These are phyloP conservation scores for Cutaneotrichosporon daszewskae DNA, from an alignment of 1,284 basidiomycete species.

Conservation along the genomic window DNA sequence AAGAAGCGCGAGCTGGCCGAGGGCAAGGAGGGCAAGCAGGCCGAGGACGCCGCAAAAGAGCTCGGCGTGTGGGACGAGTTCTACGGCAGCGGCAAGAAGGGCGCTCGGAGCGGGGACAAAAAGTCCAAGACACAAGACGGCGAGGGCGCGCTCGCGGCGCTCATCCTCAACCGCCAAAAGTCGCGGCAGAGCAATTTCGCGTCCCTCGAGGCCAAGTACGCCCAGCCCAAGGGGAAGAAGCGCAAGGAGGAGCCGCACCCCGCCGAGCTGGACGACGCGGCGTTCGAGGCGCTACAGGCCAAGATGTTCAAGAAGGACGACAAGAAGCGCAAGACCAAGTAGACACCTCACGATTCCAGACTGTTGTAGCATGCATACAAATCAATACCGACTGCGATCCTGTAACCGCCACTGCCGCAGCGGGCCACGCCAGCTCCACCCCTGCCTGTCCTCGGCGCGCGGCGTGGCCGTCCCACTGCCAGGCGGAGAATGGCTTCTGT, in stretches of 20 bases:
- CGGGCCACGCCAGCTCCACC: conserved; percentile 47
- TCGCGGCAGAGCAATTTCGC: conserved; percentile 68
- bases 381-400: conserved; percentile 26
- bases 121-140: conserved; percentile 46
- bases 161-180: conserved; percentile 70
- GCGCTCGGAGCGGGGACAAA: conserved; percentile 57
- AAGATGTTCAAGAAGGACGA: conserved; percentile 33
- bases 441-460: conserved; percentile 1
- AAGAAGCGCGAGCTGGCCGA: conserved; percentile 67
- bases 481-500: too few relatives aligned
- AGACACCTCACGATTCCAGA: neutral
- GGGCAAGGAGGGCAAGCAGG: conserved; percentile 73
- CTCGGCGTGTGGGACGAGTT: conserved; percentile 94
- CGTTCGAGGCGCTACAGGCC: conserved; percentile 41
- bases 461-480: neutral
- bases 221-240: conserved; percentile 14
- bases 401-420: conserved; percentile 39
- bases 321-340: neutral
- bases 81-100: conserved; percentile 71
- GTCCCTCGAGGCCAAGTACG: conserved; percentile 73
- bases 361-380: conserved; percentile 5
- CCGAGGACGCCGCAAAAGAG: conserved; percentile 77
- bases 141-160: conserved; percentile 65
- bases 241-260: conserved; percentile 17
- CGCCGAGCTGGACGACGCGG: conserved; percentile 41